Conservation (phyloP, 129 eudicot species). For the Helianthus annuus region HanXRQr2.0-SUNRISE NC_035433.2:76998069-76998568, state of each 20-base stretch:
- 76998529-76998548: conserved; percentile 81
- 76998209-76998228: conserved; percentile 2
- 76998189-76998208: conserved; percentile 57
- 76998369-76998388: neutral
- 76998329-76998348: no score
- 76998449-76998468: conserved; percentile 73
- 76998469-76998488: conserved; percentile 82
- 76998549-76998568: neutral
- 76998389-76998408: neutral
- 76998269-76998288: neutral
- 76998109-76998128: conserved; percentile 80
- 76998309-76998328: neutral
- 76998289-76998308: neutral
- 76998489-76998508: conserved; percentile 88
- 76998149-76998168: conserved; percentile 91
- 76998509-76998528: conserved; percentile 72
- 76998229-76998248: neutral
- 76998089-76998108: neutral
- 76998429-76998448: conserved; percentile 43
- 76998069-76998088: conserved; percentile 3
- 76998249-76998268: conserved; percentile 1
- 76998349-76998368: no score
- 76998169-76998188: conserved; percentile 84
- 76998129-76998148: conserved; percentile 78
- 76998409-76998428: conserved; percentile 1